Base-by-base conservation (phyloP, 2,329 filamentous ascomycete species). In the Calonectria ilicicola region DNA sequence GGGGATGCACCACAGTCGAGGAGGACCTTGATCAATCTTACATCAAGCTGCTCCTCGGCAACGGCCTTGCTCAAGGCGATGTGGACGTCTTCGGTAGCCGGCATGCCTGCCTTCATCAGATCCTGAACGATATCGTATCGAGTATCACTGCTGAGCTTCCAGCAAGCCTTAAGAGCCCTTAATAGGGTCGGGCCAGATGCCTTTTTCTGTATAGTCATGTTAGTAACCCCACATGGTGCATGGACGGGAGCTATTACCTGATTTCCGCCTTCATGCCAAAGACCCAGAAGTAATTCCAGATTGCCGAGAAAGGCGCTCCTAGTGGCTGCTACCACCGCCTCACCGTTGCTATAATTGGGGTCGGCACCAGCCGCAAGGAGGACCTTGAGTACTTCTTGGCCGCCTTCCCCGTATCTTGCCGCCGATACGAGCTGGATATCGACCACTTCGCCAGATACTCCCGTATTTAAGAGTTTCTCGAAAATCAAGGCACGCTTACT, bases 281-380 rank as follows among this genome's bases (percentile, higher is more conserved):
- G 79, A 0, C 88, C 88, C 8, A 91, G 81, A 63, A 91, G 84
- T 65, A 91, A 79, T 77, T 88, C 85, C 10, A 91, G 81, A 35
- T 84, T 89, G 0, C 82, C 83, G 46, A 90, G 80, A 70, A 87
- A 88, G 0, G 88, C 88, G 71, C 87, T 89, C 42, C 87, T 84
- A 1, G 88, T 87, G 1, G 89, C 89, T 14, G 88, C 87, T 75
- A 89, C 88, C 5, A 92, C 85, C 5, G 89, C 87, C 66, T 91
- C 89, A 1, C 90, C 90, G 12, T 86, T 84, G 23, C 87, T 87
- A 77, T 88, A 88, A 76, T 92, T 88, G 0, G 89, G 86, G 66
- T 88, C 88, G 3, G 90, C 91, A 0, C 90, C 90, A 38, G 87
- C 84, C 1, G 80, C 80, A 5, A 92, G 81, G 21, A 93, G 78